phyloP scores from a whole-genome alignment of 331 rosid species.

The Malus hybrid region DNA sequence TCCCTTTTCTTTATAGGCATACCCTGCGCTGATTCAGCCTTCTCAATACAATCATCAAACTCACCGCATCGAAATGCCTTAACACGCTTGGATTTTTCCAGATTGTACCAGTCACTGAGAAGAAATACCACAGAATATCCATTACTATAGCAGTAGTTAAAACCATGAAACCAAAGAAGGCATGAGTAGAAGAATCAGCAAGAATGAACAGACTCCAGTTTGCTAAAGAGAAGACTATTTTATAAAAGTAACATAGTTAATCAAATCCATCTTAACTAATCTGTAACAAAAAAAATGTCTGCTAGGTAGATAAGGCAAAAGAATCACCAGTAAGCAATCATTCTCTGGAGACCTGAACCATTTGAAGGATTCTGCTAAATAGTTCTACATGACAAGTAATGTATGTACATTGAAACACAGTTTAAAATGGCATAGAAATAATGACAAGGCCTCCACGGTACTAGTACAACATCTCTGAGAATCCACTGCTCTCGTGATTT shows the following conservation, averaged over 20 bases:
- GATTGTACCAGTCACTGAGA: slow-evolving; percentile 93
- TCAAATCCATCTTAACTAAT: background rate
- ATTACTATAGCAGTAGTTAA: background rate
- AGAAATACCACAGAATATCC: slow-evolving; percentile 17
- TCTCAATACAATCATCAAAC: slow-evolving; percentile 91
- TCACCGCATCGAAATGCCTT: slow-evolving; percentile 94
- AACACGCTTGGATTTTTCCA: slow-evolving; percentile 98
- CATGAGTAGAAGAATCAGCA: background rate
- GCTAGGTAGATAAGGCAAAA: background rate
- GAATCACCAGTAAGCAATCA: background rate
- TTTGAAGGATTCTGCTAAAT: background rate
- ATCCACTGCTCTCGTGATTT: background rate
- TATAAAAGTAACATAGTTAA: background rate
- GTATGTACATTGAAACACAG: background rate
- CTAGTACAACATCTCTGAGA: background rate
- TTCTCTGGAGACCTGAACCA: background rate
- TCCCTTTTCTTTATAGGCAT: slow-evolving; percentile 96
- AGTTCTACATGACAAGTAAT: background rate
- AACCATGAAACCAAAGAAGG: background rate
- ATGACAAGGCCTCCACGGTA: background rate
- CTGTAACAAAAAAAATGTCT: background rate
- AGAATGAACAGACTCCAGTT: background rate
- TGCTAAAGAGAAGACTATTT: background rate
- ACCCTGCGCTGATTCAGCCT: slow-evolving; percentile 84
- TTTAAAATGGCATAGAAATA: background rate